Base-by-base conservation (phyloP, 352 stramenopile genomes). In the Globisporangium recalcitrans region DNA sequence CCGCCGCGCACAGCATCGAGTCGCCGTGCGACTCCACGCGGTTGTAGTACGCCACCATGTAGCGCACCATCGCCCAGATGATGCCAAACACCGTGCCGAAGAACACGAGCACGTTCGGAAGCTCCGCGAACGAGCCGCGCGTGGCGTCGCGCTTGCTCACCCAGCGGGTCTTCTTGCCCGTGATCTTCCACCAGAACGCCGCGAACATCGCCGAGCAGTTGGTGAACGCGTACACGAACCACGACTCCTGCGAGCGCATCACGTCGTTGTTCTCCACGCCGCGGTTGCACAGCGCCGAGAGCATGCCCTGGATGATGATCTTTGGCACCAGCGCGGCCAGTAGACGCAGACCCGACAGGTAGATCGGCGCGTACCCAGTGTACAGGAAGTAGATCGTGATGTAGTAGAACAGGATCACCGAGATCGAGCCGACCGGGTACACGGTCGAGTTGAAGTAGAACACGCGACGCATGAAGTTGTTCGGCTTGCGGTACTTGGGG, bases 331-430 rank as follows among this genome's bases (percentile, higher is more conserved):
- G 56, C 32, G 73, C 81, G 32, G 79, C 67, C 10, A 88, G 71
- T 58, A 93, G 71, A 46, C 85, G 85, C 57, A 88, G 74, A 22
- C 82, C 82, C 32, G 80, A 82, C 32, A 91, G 72, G 74, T 79
- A 94, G 63, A 94, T 92, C 13, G 85, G 85, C 14, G 85, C 82
- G 64, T 91, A 89, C 27, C 85, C 85, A 21, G 80, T 91, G 79
- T 88, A 93, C 58, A 93, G 63, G 69, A 93, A 93, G 80, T 91
- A 94, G 24, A 91, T 65, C 53, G 85, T 87, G 59, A 92, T 79
- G 78, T 91, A 94, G 80, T 90, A 94, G 68, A 94, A 71, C 51
- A 92, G 63, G 32, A 94, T 83, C 11, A 85, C 78, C 31, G 82
- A 69, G 54, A 94, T 78, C 55, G 85, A 91, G 59, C 81, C 78